Percentiles rank a stretch among this genome's conserved stretches.
These are phyloP conservation scores for Stachybotrys echinatus DNA, from an alignment of 2,329 filamentous ascomycete genomes.

Conservation along the genomic window DNA sequence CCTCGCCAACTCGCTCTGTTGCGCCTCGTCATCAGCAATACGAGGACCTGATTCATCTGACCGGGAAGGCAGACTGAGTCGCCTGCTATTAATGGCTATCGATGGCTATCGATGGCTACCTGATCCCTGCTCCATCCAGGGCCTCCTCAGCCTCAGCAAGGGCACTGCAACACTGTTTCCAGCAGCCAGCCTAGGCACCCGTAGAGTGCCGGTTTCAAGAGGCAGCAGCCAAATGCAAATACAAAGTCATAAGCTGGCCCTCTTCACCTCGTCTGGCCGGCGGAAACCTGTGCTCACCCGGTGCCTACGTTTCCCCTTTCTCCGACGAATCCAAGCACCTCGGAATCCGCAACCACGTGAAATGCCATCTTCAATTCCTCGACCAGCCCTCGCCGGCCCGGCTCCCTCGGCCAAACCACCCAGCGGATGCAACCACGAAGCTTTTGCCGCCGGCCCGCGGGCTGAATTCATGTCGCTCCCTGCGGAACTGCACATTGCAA, in stretches of 20 bases:
- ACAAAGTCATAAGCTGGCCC: background rate
- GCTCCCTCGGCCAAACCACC: background rate
- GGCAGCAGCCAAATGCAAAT: conserved; percentile 21
- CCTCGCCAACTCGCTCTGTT: no score
- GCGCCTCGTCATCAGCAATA: no score
- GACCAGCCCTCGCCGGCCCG: background rate
- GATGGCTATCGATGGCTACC: no score
- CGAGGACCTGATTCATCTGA: no score
- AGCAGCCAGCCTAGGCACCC: background rate
- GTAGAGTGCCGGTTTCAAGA: conserved; percentile 5
- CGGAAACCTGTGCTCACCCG: no score
- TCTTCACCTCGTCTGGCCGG: background rate
- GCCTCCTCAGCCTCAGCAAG: background rate
- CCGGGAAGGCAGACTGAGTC: no score
- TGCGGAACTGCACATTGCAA: conserved; percentile 61
- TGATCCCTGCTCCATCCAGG: background rate
- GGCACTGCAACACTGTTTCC: background rate
- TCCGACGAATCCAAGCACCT: no score
- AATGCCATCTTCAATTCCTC: no score
- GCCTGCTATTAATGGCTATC: no score
- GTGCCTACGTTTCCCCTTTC: no score
- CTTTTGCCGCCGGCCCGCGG: background rate
- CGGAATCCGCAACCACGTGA: no score
- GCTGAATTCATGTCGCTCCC: conserved; percentile 45
- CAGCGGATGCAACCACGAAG: background rate